Conservation (phyloP, 805 yeast genomes). For the Ogataea nonfermentans region DNA sequence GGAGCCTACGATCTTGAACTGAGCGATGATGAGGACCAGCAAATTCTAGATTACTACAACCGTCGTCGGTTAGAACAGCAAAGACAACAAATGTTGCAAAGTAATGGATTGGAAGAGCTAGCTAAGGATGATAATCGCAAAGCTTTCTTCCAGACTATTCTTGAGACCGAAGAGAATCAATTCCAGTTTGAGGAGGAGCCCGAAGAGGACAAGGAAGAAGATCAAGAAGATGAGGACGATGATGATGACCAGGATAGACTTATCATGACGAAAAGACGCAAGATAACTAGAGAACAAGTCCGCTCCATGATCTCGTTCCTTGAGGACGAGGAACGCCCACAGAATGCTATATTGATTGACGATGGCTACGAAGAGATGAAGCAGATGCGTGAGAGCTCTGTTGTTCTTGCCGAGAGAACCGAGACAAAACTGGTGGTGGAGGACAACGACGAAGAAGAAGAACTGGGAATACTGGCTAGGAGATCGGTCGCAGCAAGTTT, state of each 20-base stretch:
- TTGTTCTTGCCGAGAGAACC: slow-evolving; percentile 41
- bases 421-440: slow-evolving; percentile 5
- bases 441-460: slow-evolving; percentile 17
- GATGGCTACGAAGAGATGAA: slow-evolving; percentile 39
- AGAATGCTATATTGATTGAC: slow-evolving; percentile 35
- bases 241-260: slow-evolving; percentile 21
- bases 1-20: slow-evolving; percentile 59
- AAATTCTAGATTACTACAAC: slow-evolving; percentile 38
- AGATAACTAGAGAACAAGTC: slow-evolving; percentile 29
- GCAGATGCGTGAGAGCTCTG: slow-evolving; percentile 52
- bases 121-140: slow-evolving; percentile 54
- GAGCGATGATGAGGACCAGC: slow-evolving; percentile 74
- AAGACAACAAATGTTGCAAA: slow-evolving; percentile 43
- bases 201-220: slow-evolving; percentile 19
- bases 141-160: slow-evolving; percentile 66
- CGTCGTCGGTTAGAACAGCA: slow-evolving; percentile 42
- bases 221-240: slow-evolving; percentile 24
- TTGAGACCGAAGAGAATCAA: slow-evolving; percentile 34
- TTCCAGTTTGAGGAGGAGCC: slow-evolving; percentile 28
- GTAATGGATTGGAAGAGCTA: slow-evolving; percentile 42
- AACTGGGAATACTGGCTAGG: slow-evolving; percentile 25
- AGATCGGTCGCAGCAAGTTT: slow-evolving; percentile 33
- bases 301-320: slow-evolving; percentile 29
- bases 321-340: slow-evolving; percentile 27
- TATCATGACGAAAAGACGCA: slow-evolving; percentile 32